Percentiles rank a stretch among this genome's conserved stretches.
phyloP scores from a whole-genome alignment of 306 rosid species.

The Nissolia schottii region DNA sequence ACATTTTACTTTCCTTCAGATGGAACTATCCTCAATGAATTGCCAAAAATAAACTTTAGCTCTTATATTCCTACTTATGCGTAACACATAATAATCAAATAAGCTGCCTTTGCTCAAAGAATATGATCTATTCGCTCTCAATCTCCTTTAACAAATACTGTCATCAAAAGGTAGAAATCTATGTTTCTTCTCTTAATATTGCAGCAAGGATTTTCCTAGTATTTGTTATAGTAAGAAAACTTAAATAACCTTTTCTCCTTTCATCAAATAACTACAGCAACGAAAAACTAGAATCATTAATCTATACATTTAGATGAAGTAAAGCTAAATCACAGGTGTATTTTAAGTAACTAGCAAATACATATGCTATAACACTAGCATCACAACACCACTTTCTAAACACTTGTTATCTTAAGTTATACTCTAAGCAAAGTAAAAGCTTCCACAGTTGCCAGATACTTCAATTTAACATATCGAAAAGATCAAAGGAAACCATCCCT shows the following conservation, averaged over 20 bases:
- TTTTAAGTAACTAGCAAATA: constrained; percentile 3
- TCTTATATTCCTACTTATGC: background rate
- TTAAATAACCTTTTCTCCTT: background rate
- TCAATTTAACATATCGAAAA: background rate
- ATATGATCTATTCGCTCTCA: background rate
- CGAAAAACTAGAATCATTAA: background rate
- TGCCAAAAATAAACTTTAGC: background rate
- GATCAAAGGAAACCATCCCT: background rate
- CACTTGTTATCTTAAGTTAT: background rate
- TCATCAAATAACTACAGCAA: background rate
- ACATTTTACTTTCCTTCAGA: background rate
- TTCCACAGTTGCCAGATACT: background rate
- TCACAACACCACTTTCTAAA: background rate
- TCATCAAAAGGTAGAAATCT: background rate
- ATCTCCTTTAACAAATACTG: background rate
- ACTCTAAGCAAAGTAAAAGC: background rate
- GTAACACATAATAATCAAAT: background rate
- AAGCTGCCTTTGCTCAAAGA: background rate
- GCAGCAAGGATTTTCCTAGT: background rate
- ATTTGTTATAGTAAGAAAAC: background rate
- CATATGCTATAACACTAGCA: background rate
- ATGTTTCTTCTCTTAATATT: background rate
- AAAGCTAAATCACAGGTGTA: background rate
- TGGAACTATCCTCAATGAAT: background rate
- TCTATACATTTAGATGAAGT: background rate